A percentile compares a stretch with the other conserved stretches of the same genome.
These are phyloP conservation scores for Lathyrus oleraceus DNA, from an alignment of 306 rosid species.

Conservation along the genomic window DNA sequence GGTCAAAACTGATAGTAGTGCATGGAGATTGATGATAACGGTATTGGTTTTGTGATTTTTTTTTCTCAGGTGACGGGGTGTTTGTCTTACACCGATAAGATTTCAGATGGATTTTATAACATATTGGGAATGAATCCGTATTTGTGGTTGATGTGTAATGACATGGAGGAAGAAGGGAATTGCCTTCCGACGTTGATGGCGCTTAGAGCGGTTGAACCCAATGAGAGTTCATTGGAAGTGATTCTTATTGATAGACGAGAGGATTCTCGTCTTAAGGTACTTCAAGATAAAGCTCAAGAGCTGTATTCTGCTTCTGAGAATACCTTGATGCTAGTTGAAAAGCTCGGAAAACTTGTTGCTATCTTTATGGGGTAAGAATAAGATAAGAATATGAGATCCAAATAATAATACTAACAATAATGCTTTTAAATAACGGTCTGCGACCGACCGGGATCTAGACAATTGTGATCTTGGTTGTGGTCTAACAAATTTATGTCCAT, in stretches of 20 bases:
- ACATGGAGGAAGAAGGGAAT: conserved; percentile 70
- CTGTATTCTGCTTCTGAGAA: conserved; percentile 73
- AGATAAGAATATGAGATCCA: background rate
- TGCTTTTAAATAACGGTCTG: background rate
- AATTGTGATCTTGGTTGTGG: background rate
- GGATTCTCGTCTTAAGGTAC: conserved; percentile 79
- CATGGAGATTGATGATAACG: background rate
- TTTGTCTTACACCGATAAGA: conserved; percentile 90
- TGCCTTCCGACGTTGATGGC: conserved; percentile 69
- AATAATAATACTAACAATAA: background rate
- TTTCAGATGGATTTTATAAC: conserved; percentile 90
- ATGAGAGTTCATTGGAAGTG: conserved; percentile 77
- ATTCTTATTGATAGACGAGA: conserved; percentile 67
- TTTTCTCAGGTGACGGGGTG: conserved; percentile 82
- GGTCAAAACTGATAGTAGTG: background rate
- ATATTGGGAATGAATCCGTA: conserved; percentile 97
- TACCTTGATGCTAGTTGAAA: conserved; percentile 68
- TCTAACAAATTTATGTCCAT: background rate
- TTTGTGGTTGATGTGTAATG: conserved; percentile 91
- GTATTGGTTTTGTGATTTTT: background rate
- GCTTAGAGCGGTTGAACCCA: conserved; percentile 69
- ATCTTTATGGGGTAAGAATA: conserved; percentile 82
- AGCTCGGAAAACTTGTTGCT: conserved; percentile 92
- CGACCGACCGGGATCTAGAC: background rate
- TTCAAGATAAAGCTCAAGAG: conserved; percentile 85